Conservation (phyloP, 176 grass and related monocot genomes). For the Carex cristatella region DNA sequence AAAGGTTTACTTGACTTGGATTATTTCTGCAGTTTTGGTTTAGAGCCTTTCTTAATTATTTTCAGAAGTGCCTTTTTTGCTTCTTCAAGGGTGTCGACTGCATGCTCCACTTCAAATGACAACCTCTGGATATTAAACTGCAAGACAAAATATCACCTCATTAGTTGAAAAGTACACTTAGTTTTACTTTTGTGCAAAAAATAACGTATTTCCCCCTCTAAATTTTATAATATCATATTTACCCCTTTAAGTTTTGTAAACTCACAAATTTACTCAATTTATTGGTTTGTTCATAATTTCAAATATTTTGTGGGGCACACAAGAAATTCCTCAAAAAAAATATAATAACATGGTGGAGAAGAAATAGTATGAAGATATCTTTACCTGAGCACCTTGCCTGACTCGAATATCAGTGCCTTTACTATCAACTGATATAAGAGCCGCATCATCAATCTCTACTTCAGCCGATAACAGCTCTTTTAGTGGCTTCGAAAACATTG, state of each 20-base stretch:
- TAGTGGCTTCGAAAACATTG: constrained; percentile 89
- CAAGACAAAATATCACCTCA: background rate
- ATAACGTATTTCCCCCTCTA: too few species aligned
- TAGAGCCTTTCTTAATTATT: constrained; percentile 53
- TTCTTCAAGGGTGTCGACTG: constrained; percentile 89
- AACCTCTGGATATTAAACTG: constrained; percentile 94
- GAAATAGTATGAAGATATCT: background rate
- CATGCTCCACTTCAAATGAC: constrained; percentile 70
- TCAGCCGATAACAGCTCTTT: constrained; percentile 74
- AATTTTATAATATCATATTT: too few species aligned
- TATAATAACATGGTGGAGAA: background rate
- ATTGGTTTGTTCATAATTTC: too few species aligned
- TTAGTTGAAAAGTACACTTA: background rate
- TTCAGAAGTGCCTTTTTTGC: constrained; percentile 84
- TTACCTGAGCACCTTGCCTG: constrained; percentile 96
- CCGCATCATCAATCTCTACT: constrained; percentile 85
- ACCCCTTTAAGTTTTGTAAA: too few species aligned
- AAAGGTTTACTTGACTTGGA: background rate
- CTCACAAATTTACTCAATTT: too few species aligned
- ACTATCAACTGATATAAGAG: constrained; percentile 98
- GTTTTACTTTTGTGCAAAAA: too few species aligned
- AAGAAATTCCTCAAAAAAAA: too few species aligned
- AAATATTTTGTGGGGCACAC: too few species aligned
- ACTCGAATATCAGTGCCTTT: constrained; percentile 96
- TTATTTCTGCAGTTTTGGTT: constrained; percentile 21